These are phyloP conservation scores for Epichloe sibirici DNA, from an alignment of 2,329 filamentous ascomycete genomes.

Conservation along the genomic window DNA sequence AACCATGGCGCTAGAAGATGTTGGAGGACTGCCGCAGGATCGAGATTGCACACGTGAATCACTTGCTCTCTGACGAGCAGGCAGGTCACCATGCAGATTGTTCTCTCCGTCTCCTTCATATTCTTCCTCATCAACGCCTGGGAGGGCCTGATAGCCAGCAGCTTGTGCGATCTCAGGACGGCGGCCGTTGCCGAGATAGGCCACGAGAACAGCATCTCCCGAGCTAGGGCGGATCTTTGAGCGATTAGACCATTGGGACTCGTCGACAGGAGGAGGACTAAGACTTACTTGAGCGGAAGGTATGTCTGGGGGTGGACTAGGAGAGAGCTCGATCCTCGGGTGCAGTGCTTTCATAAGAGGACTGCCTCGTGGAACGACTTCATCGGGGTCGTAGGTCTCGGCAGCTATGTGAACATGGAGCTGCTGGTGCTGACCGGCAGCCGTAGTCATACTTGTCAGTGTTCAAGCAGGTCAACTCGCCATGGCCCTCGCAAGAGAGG, in stretches of 20 bases:
- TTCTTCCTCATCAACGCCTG: constrained; percentile 30
- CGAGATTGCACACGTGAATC: background rate
- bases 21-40: background rate
- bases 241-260: constrained; percentile 38
- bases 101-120: constrained; percentile 17
- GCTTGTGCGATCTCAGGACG: constrained; percentile 49
- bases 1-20: constrained; percentile 1
- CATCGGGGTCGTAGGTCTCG: constrained; percentile 33
- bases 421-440: constrained; percentile 21
- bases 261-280: constrained; percentile 16
- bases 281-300: constrained; percentile 23
- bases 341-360: constrained; percentile 25
- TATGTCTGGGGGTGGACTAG: constrained; percentile 25
- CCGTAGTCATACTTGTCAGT: constrained; percentile 28
- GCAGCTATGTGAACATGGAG: constrained; percentile 15
- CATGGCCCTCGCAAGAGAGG: constrained; percentile 17
- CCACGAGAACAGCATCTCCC: constrained; percentile 56
- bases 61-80: background rate
- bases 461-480: constrained; percentile 19
- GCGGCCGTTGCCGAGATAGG: constrained; percentile 49
- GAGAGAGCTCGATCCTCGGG: constrained; percentile 20
- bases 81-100: constrained; percentile 12
- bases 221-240: constrained; percentile 43
- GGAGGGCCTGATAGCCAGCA: constrained; percentile 42
- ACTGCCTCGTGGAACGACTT: constrained; percentile 27